Percentiles rank a stretch among this genome's conserved stretches.
Conservation (phyloP, 768 basidiomycete genomes). For the Holtermannia corniformis region DNA sequence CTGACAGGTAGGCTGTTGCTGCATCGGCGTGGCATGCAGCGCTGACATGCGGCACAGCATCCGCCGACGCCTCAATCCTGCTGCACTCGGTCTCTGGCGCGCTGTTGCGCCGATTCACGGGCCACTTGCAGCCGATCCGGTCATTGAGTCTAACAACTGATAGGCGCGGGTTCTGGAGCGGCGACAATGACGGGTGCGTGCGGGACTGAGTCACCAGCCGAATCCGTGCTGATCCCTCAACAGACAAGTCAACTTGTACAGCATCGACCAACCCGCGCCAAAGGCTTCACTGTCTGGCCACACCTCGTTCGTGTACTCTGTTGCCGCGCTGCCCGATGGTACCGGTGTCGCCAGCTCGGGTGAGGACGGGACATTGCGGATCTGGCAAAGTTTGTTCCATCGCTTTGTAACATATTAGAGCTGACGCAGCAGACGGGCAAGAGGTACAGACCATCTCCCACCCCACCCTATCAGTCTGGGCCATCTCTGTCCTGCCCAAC, state of each 20-base stretch:
- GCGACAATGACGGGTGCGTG: conserved; percentile 79
- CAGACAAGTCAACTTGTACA: conserved; percentile 90
- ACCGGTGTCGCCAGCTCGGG: conserved; percentile 73
- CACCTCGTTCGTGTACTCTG: conserved; percentile 90
- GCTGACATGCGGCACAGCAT: conserved; percentile 49
- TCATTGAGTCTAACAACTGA: conserved; percentile 69
- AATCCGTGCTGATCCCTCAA: neutral
- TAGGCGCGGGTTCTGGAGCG: conserved; percentile 74
- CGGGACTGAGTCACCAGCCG: neutral
- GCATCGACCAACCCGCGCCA: conserved; percentile 59
- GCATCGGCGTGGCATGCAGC: neutral
- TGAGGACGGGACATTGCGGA: conserved; percentile 82
- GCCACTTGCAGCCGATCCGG: conserved; percentile 87
- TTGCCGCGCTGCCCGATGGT: conserved; percentile 68
- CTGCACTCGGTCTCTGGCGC: conserved; percentile 63
- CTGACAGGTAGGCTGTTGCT: conserved; percentile 57
- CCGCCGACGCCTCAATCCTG: conserved; percentile 90
- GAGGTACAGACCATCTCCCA: conserved; percentile 81
- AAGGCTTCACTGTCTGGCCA: conserved; percentile 71
- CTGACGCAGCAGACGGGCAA: conserved; percentile 58
- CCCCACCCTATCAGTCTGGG: conserved; percentile 96
- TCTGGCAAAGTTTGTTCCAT: conserved; percentile 67
- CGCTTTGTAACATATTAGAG: neutral
- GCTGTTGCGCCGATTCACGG: conserved; percentile 61
- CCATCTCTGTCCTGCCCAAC: conserved; percentile 75